Evolutionary conservation across 768 basidiomycete species (phyloP).

Genomic region (Pleurotus citrinopileatus): DNA sequence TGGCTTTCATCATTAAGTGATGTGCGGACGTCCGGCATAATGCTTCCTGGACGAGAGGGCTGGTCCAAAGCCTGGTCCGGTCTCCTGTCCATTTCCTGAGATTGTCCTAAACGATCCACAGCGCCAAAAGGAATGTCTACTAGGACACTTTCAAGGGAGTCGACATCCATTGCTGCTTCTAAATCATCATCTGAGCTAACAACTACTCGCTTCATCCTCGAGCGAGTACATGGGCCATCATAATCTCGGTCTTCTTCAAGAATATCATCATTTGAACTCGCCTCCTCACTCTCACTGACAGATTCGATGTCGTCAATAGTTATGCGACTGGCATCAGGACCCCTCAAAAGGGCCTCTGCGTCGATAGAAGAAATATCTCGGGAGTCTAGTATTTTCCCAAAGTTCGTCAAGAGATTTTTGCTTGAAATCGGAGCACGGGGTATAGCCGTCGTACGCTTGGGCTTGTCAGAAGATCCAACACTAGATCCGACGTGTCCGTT

Average conservation of each 20-base stretch:
- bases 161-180: conserved; percentile 14
- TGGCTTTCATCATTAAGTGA: conserved; percentile 7
- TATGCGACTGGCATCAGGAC: conserved; percentile 28
- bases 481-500: not conserved
- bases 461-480: not conserved
- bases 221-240: conserved; percentile 21
- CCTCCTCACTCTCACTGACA: conserved; percentile 39
- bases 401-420: not conserved
- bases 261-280: conserved; percentile 34
- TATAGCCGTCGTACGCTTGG: not conserved
- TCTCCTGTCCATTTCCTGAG: conserved; percentile 26
- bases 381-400: not conserved
- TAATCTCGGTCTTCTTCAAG: conserved; percentile 32
- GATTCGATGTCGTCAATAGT: conserved; percentile 34
- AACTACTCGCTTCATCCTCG: conserved; percentile 22
- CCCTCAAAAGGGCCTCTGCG: conserved; percentile 40
- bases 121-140: conserved; percentile 25
- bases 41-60: not conserved
- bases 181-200: conserved; percentile 29
- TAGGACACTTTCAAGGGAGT: not conserved
- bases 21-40: not conserved
- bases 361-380: conserved; percentile 12
- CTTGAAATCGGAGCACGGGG: not conserved
- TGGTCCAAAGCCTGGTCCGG: not conserved
- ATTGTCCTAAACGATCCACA: conserved; percentile 27